A percentile compares a stretch with the other conserved stretches of the same genome.
These are phyloP conservation scores for Selaginella moellendorffii DNA, from an alignment of 75 land plant genomes.

Conservation along the genomic window DNA sequence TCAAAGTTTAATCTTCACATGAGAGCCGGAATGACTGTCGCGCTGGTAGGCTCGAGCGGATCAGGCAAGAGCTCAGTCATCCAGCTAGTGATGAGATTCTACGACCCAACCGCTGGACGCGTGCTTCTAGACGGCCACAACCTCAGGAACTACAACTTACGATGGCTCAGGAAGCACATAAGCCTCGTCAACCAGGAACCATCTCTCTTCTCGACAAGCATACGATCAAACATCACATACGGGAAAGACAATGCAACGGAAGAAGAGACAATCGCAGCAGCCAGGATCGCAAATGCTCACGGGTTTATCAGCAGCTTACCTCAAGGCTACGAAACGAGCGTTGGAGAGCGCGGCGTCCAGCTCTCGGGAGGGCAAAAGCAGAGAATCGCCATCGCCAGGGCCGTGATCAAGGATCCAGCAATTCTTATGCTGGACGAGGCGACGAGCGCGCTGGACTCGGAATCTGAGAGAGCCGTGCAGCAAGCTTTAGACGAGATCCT, in stretches of 20 bases:
- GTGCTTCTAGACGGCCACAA: not conserved
- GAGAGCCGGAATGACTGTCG: not conserved
- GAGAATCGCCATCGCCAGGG: conserved; percentile 5
- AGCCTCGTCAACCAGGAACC: not conserved
- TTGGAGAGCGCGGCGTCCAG: not conserved
- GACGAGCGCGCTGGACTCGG: conserved; percentile 6
- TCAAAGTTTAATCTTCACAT: not conserved
- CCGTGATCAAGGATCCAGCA: not conserved
- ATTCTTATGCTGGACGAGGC: conserved; percentile 2
- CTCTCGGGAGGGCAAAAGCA: conserved; percentile 9
- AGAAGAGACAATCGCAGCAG: not conserved
- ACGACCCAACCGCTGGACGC: not conserved
- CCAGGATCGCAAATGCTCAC: not conserved
- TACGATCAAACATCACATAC: not conserved
- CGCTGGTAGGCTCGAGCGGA: not conserved
- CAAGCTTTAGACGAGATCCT: not conserved
- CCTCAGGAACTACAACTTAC: not conserved
- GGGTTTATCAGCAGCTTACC: not conserved
- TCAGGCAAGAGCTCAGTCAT: not conserved
- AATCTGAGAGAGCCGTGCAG: not conserved
- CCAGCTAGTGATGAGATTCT: not conserved
- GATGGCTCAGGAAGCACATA: not conserved
- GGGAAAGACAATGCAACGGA: not conserved
- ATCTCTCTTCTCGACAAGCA: not conserved
- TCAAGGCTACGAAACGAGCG: not conserved